Base-by-base conservation (phyloP, 768 basidiomycete species). In the Paxillus rubicundulus region DNA sequence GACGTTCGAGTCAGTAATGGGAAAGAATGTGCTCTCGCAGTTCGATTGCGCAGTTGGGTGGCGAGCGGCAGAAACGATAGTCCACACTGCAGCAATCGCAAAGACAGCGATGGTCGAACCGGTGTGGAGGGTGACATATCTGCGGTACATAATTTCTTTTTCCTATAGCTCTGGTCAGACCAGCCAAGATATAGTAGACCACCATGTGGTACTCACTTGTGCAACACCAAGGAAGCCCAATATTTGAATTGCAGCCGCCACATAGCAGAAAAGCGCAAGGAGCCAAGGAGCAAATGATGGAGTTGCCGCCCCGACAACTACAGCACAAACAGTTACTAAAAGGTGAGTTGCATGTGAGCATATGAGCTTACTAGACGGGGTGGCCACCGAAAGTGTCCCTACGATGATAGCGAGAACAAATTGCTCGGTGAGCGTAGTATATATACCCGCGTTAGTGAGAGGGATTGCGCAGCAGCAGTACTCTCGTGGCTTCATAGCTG, bases 401-500 rank as follows among this genome's bases (percentile, higher is more conserved):
- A 84, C 80, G 14, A 87, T 54, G 56, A 91, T 63, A 5, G 81
- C 84, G 17, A 86, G 66, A 14, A 81, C 73, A 39, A 90, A 77
- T 70, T 97, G 94, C 67, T 96, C 90, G 0, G 74, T 67, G 45
- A 98, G 69, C 27, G 87, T 81, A 17, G 82, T 69, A 61, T 97
- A 98, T 48, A 98, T 89, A 30, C 97, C 97, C 55, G 84, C 79
- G 73, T 99, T 96, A 56, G 93, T 76, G 45, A 93, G 72, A 9
- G 95, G 95, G 53, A 98, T 87, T 40, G 94, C 94, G 62, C 89
- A 92, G 69, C 93, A 97, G 64, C 93, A 97, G 65, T 93, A 95
- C 45, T 92, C 86, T 73, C 90, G 82, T 46, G 85, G 72, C 68
- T 85, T 88, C 86, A 89, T 87, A 64, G 30, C 51, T 43, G 27